Base-by-base conservation (phyloP, 768 basidiomycete genomes). In the Termitomyces sp. region DNA sequence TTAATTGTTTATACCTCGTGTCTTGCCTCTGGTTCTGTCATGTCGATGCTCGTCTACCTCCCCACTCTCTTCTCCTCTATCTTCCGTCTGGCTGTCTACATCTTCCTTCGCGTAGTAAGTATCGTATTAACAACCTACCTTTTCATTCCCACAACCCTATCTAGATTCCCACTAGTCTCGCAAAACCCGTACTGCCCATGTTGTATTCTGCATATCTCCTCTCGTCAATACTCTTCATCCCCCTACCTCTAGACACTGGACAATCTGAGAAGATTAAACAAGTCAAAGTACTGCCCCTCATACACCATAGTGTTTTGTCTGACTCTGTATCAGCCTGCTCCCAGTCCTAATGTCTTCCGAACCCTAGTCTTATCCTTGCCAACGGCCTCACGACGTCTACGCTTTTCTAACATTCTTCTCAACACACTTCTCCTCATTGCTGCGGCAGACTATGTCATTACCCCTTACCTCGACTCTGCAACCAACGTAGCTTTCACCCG, bases 401-500 rank as follows among this genome's bases (percentile, higher is more conserved):
- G 72, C 28, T 55, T 66, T 22, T 58, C 63, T 32, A 78, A 75
- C 58, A 20, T 76, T 38, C 46, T 68, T 48, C 69, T 78, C 39
- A 77, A 78, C 60, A 70, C 73, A 2, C 38, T 76, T 11, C 68
- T 78, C 12, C 63, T 77, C 22, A 40, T 71, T 28, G 73, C 73
- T n/a, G 64, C 70, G 24, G 67, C 70, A 32, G 90, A 93, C 68
- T 81, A 86, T 63, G 73, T 81, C 51, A 64, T 76, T 22, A 76
- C 82, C 1, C 89, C 91, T 4, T 78, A 83, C 65, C 69, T 85
- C 58, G 83, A 86, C 68, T 67, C 81, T 50, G 84, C 86, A 16
- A 42, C 72, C 9, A 79, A 82, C 67, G 81, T 90, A 62, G 73
- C 76, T 13, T 93, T 89, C 71, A 84, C 85, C 3, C 82, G 91